Evolutionary conservation across 2,329 filamentous ascomycete genomes (phyloP).

Genomic region (Cladosporium velox): DNA sequence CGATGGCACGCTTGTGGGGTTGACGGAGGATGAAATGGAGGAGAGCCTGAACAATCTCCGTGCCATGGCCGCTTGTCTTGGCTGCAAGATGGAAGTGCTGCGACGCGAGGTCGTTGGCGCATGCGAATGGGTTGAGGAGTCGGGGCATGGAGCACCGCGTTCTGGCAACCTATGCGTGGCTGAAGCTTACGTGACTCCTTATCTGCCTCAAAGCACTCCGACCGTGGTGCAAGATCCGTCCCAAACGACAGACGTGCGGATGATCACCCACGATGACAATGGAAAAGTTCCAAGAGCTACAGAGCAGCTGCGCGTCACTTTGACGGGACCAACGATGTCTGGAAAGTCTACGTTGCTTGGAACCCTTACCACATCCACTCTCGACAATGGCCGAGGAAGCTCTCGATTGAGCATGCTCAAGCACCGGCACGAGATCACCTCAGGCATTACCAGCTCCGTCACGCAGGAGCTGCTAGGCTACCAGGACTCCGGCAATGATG

Average conservation of each 20-base stretch:
- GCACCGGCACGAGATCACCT: slow-evolving; percentile 89
- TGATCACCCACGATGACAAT: not conserved
- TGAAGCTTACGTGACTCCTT: slow-evolving; percentile 83
- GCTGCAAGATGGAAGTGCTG: slow-evolving; percentile 79
- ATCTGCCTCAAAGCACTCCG: slow-evolving; percentile 40
- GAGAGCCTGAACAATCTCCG: slow-evolving; percentile 84
- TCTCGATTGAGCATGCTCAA: slow-evolving; percentile 85
- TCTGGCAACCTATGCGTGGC: slow-evolving; percentile 73
- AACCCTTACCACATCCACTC: slow-evolving; percentile 79
- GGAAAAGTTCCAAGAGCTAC: slow-evolving; percentile 38
- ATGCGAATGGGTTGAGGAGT: slow-evolving; percentile 69
- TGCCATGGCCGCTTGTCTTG: slow-evolving; percentile 89
- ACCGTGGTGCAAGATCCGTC: not conserved
- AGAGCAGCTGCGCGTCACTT: slow-evolving; percentile 79
- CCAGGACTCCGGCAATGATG: slow-evolving; percentile 37
- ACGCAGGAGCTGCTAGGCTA: slow-evolving; percentile 94
- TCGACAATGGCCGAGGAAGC: slow-evolving; percentile 91
- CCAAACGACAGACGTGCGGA: not conserved
- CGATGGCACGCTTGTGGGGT: slow-evolving; percentile 84
- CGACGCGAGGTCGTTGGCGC: slow-evolving; percentile 82
- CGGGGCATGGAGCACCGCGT: slow-evolving; percentile 31
- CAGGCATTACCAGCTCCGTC: slow-evolving; percentile 90
- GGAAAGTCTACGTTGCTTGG: slow-evolving; percentile 92
- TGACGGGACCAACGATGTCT: slow-evolving; percentile 85
- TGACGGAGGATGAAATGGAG: slow-evolving; percentile 87